Evolutionary conservation across 176 grass and related monocot species (phyloP).

Genomic region (Areca catechu): DNA sequence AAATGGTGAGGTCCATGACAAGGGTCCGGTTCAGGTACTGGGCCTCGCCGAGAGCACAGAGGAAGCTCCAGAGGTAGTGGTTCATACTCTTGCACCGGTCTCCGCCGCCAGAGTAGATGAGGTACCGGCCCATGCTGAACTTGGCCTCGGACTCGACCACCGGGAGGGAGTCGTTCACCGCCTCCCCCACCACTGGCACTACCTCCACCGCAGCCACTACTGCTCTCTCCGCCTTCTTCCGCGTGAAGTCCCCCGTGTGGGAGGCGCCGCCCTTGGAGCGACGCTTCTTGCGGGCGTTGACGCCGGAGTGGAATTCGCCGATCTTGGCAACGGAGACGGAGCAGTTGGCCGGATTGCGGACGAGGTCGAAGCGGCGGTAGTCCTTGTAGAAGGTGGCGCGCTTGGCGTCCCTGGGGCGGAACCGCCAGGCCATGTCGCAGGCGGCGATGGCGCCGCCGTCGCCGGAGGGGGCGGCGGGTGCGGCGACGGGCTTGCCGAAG

Average conservation of each 20-base stretch:
- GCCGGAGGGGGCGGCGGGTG: no score
- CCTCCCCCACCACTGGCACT: conserved; percentile 13
- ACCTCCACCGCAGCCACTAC: background rate
- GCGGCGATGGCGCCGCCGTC: no score
- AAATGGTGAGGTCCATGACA: conserved; percentile 18
- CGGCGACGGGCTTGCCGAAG: no score
- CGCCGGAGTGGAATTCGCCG: conserved; percentile 10
- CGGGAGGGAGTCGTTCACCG: conserved; percentile 12
- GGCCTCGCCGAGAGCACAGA: conserved; percentile 15
- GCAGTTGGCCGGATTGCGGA: conserved; percentile 1
- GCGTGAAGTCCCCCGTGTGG: background rate
- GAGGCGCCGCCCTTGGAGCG: background rate
- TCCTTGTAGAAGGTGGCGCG: background rate
- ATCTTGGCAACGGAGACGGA: conserved; percentile 5
- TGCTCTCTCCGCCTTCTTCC: background rate
- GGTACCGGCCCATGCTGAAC: conserved; percentile 10
- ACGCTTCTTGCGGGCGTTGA: conserved; percentile 12
- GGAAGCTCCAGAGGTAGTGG: conserved; percentile 18
- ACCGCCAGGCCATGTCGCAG: no score
- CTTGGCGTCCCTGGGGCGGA: no score
- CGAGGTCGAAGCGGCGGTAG: conserved; percentile 14
- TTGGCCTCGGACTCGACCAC: conserved; percentile 9
- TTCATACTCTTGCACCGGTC: conserved; percentile 22
- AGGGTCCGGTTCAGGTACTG: conserved; percentile 14
- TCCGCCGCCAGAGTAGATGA: conserved; percentile 10